Percentiles rank a stretch among this genome's conserved stretches.
These are phyloP conservation scores for Aspergillus nidulans DNA, from an alignment of 495 filamentous ascomycete genomes.

Conservation along the genomic window DNA sequence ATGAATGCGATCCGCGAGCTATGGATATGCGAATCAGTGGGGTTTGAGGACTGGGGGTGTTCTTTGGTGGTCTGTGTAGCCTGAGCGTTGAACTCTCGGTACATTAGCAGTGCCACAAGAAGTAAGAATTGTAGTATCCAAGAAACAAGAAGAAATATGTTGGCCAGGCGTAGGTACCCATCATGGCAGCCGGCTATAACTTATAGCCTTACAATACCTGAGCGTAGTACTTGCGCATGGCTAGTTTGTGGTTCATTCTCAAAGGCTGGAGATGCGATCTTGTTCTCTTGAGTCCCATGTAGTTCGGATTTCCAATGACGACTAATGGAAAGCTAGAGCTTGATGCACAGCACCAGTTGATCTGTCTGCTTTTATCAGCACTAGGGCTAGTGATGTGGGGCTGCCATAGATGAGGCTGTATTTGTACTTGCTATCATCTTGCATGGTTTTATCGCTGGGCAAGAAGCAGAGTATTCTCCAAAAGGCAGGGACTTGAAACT, in stretches of 20 bases:
- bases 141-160: not conserved
- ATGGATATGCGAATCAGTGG: not conserved
- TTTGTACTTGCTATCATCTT: not conserved
- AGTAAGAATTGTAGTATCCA: not conserved
- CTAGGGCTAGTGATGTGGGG: constrained; percentile 3
- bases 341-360: constrained; percentile 7
- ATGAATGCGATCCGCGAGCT: not conserved
- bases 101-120: not conserved
- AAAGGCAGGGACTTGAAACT: constrained; percentile 3
- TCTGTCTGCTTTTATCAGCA: constrained; percentile 14
- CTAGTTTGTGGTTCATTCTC: no score
- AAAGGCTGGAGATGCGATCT: no score
- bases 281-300: no score
- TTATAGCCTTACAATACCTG: not conserved
- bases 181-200: constrained; percentile 4
- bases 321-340: no score
- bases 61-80: not conserved
- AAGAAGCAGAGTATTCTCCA: not conserved
- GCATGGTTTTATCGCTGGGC: not conserved
- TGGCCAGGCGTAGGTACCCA: not conserved
- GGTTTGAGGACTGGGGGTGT: not conserved
- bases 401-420: not conserved
- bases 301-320: no score
- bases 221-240: not conserved
- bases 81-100: not conserved